These are phyloP conservation scores for Claviceps pusilla DNA, from an alignment of 2,329 filamentous ascomycete genomes.

Conservation along the genomic window DNA sequence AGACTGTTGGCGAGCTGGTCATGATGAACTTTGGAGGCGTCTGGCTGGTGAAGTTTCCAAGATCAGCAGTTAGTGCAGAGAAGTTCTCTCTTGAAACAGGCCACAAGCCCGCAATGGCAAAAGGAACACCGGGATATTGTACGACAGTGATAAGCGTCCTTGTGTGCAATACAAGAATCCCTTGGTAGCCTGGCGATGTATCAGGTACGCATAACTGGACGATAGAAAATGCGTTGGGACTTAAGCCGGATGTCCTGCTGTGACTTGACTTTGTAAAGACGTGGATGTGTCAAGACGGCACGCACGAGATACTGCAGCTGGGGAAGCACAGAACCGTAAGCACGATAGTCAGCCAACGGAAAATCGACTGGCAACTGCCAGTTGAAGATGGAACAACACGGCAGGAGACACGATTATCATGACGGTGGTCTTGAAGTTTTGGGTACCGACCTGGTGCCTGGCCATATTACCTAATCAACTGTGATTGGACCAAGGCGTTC, in stretches of 20 bases:
- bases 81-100: neutral
- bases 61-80: neutral
- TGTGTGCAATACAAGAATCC: neutral
- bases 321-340: neutral
- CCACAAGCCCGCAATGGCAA: neutral
- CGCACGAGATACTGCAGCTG: neutral
- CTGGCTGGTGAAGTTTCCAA: neutral
- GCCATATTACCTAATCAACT: slow-evolving; percentile 3
- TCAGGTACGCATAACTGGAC: neutral
- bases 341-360: neutral
- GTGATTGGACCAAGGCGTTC: slow-evolving; percentile 1
- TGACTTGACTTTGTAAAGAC: neutral
- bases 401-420: neutral
- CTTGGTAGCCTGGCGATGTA: neutral
- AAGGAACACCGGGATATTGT: neutral
- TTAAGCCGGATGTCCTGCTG: neutral
- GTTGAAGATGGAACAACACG: slow-evolving; percentile 1
- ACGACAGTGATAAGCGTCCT: neutral
- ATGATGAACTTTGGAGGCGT: neutral
- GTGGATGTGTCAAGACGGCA: neutral
- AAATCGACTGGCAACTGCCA: slow-evolving; percentile 4
- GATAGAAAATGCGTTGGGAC: neutral
- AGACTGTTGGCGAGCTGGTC: slow-evolving; percentile 1
- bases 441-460: slow-evolving; percentile 6
- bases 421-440: slow-evolving; percentile 3